Evolutionary conservation across 2,329 filamentous ascomycete genomes (phyloP).

Genomic region (Scleromitrula shiraiana): DNA sequence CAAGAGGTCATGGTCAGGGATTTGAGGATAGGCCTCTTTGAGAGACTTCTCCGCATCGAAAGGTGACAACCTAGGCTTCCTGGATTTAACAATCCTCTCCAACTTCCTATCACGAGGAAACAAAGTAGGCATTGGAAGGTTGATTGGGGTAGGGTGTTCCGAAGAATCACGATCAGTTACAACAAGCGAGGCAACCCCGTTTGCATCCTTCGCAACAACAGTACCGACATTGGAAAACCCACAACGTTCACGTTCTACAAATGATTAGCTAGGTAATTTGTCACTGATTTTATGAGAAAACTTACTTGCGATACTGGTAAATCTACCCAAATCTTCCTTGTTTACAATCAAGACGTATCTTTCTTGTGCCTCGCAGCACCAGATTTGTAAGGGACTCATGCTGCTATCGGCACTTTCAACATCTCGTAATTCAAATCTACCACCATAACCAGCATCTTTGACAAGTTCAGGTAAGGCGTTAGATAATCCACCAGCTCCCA

Average conservation of each 20-base stretch:
- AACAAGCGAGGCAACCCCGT: constrained; percentile 63
- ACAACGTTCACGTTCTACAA: constrained; percentile 69
- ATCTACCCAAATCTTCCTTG: constrained; percentile 70
- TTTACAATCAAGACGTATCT: constrained; percentile 89
- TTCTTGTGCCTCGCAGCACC: constrained; percentile 97
- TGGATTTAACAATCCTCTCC: constrained; percentile 63
- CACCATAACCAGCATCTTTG: constrained; percentile 84
- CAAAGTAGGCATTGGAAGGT: constrained; percentile 79
- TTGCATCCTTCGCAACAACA: constrained; percentile 53
- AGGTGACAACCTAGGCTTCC: constrained; percentile 55
- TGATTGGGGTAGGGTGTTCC: constrained; percentile 70
- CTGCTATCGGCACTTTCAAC: constrained; percentile 82
- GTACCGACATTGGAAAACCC: constrained; percentile 86
- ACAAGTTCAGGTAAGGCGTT: constrained; percentile 81
- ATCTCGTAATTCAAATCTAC: constrained; percentile 88
- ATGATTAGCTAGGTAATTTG: constrained; percentile 6
- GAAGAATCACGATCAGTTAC: constrained; percentile 73
- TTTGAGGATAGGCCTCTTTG: constrained; percentile 40
- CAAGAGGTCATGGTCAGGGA: constrained; percentile 35
- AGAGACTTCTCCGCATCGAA: constrained; percentile 66
- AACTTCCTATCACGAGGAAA: constrained; percentile 85
- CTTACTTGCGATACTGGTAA: constrained; percentile 53
- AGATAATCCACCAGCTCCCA: constrained; percentile 84
- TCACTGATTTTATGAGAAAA: constrained; percentile 7
- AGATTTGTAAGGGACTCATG: constrained; percentile 95